Evolutionary conservation across 805 yeast genomes (phyloP).

Genomic region (Candida quercuum): DNA sequence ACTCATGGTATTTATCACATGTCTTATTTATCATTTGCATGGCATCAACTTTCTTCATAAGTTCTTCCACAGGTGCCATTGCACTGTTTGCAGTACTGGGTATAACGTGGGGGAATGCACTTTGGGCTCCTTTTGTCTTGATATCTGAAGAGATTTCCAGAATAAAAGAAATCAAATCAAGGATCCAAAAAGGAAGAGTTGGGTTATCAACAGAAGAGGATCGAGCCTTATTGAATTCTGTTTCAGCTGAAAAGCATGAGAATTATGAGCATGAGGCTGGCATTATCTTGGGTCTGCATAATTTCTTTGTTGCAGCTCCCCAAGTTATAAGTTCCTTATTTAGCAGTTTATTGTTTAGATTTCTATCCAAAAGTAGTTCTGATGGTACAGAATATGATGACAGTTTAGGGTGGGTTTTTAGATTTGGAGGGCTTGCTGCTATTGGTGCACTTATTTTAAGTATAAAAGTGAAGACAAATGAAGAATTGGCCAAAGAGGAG

Average conservation of each 20-base stretch:
- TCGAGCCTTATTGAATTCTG: not conserved
- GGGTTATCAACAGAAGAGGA: not conserved
- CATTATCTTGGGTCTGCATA: conserved; percentile 49
- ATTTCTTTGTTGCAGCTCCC: conserved; percentile 53
- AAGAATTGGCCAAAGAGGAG: conserved; percentile 30
- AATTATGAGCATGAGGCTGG: conserved; percentile 51
- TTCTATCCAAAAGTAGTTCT: conserved; percentile 24
- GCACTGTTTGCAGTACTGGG: conserved; percentile 48
- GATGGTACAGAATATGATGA: conserved; percentile 29
- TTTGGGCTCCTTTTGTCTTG: conserved; percentile 63
- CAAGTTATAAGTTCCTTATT: conserved; percentile 48
- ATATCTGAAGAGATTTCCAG: conserved; percentile 53
- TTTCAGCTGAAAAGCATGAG: conserved; percentile 27
- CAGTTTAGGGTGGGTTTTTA: conserved; percentile 51
- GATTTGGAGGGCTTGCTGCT: conserved; percentile 49
- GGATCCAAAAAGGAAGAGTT: conserved; percentile 14
- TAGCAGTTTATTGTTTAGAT: conserved; percentile 40
- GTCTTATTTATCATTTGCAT: conserved; percentile 43
- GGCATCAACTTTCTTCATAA: conserved; percentile 40
- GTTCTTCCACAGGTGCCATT: conserved; percentile 37
- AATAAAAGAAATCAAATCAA: conserved; percentile 41
- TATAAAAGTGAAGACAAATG: conserved; percentile 36
- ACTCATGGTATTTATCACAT: conserved; percentile 49
- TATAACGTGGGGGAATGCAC: conserved; percentile 58
- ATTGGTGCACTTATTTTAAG: conserved; percentile 40